Conservation (phyloP, 371 early-diverging fungal species). For the Mucor saturninus region DNA sequence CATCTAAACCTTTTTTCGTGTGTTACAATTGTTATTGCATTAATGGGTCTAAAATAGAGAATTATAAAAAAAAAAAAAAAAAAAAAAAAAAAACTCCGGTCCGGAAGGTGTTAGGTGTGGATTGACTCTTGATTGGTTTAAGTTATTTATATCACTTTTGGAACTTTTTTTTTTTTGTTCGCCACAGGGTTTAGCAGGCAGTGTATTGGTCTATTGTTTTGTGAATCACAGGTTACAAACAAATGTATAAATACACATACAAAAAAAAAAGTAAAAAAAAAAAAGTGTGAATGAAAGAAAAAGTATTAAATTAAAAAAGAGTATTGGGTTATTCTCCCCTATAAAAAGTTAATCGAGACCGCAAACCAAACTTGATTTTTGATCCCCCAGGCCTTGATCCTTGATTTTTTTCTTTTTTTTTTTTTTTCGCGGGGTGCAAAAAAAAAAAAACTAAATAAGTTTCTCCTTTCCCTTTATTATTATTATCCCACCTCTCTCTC, state of each 20-base stretch:
- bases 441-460: not conserved
- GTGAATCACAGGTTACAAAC: too few species aligned
- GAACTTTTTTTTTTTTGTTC: not conserved
- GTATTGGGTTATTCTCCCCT: too few species aligned
- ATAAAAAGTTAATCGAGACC: conserved; percentile 7
- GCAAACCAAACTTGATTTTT: not conserved
- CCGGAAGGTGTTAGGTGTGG: not conserved
- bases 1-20: not conserved
- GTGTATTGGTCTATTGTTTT: too few species aligned
- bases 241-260: too few species aligned
- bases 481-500: not conserved
- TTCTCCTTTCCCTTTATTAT: conserved; percentile 3
- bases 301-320: too few species aligned
- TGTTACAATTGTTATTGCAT: too few species aligned
- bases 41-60: too few species aligned
- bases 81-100: not conserved
- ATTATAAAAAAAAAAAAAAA: not conserved
- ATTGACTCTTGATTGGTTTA: not conserved
- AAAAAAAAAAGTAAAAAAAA: too few species aligned
- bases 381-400: conserved; percentile 5
- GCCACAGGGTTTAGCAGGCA: not conserved
- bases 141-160: not conserved
- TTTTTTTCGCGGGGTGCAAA: conserved; percentile 12
- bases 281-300: too few species aligned
- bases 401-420: not conserved